Conservation (phyloP, 2,329 filamentous ascomycete genomes). For the Chrysoporthe deuterocubensis region DNA sequence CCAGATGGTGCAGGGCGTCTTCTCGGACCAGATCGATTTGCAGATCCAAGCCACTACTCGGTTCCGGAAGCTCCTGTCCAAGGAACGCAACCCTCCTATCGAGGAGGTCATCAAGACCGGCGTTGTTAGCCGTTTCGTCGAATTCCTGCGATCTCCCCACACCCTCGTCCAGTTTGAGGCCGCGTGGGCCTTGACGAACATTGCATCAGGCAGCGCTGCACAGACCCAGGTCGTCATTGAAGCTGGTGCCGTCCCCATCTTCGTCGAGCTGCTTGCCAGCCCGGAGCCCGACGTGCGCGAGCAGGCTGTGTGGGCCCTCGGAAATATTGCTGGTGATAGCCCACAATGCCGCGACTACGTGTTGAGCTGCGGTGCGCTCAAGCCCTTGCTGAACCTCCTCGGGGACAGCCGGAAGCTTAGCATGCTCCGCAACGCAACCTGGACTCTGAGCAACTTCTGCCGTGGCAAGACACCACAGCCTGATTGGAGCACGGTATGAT, state of each 20-base stretch:
- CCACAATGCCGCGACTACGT: slow-evolving; percentile 97
- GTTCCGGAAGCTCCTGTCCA: slow-evolving; percentile 96
- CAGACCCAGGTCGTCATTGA: slow-evolving; percentile 99
- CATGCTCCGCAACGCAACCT: slow-evolving; percentile 98
- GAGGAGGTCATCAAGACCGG: slow-evolving; percentile 99
- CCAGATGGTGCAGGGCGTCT: slow-evolving; percentile 96
- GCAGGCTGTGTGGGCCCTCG: slow-evolving; percentile 97
- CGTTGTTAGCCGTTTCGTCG: slow-evolving; percentile 95
- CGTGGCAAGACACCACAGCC: slow-evolving; percentile 99
- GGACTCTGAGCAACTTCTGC: slow-evolving; percentile 99
- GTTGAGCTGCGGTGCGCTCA: slow-evolving; percentile 85
- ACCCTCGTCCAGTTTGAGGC: slow-evolving; percentile 99
- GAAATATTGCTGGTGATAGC: slow-evolving; percentile 98
- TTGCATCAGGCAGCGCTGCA: slow-evolving; percentile 93
- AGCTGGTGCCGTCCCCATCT: slow-evolving; percentile 96
- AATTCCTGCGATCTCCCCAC: slow-evolving; percentile 96
- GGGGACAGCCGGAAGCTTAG: slow-evolving; percentile 98
- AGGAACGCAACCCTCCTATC: slow-evolving; percentile 98
- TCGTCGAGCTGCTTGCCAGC: slow-evolving; percentile 93
- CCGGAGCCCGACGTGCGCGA: slow-evolving; percentile 97
- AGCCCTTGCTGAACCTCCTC: slow-evolving; percentile 84
- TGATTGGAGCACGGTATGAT: slow-evolving; percentile 90
- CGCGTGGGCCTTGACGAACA: slow-evolving; percentile 98
- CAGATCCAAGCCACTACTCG: slow-evolving; percentile 98
- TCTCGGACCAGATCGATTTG: slow-evolving; percentile 97